Evolutionary conservation across 805 yeast genomes (phyloP).

Genomic region (Candida nonsorbophila): DNA sequence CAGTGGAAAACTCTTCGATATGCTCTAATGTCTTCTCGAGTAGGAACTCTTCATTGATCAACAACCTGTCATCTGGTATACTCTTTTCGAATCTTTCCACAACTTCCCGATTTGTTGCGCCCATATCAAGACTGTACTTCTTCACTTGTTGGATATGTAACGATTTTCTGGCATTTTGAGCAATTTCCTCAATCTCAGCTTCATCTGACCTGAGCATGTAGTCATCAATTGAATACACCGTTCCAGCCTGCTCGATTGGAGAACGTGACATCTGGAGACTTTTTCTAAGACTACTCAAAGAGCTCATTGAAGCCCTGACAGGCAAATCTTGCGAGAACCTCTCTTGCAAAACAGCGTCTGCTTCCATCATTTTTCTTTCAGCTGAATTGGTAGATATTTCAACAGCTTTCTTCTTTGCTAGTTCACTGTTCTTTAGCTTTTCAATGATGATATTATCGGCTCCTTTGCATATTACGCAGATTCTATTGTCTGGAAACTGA

Average conservation of each 20-base stretch:
- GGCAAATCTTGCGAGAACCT: conserved; percentile 35
- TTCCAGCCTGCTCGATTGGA: conserved; percentile 6
- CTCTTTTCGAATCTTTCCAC: conserved; percentile 1
- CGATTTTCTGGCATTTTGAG: conserved; percentile 49
- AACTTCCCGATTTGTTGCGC: neutral
- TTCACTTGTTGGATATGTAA: conserved; percentile 54
- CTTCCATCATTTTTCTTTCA: conserved; percentile 71
- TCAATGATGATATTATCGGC: conserved; percentile 91
- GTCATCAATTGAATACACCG: conserved; percentile 45
- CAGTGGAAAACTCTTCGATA: conserved; percentile 90
- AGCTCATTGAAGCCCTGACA: conserved; percentile 17
- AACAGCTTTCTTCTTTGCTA: conserved; percentile 60
- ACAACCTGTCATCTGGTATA: conserved; percentile 46
- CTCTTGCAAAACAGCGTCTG: conserved; percentile 62
- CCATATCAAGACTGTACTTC: conserved; percentile 39
- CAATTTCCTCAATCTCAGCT: conserved; percentile 50
- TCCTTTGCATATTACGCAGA: conserved; percentile 85
- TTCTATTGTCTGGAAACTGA: conserved; percentile 66
- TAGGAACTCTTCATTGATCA: conserved; percentile 69
- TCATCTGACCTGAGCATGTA: conserved; percentile 40
- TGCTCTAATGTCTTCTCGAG: conserved; percentile 84
- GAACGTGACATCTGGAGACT: conserved; percentile 18
- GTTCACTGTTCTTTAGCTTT: conserved; percentile 49
- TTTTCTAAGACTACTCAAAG: conserved; percentile 24
- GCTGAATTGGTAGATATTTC: conserved; percentile 55